Evolutionary conservation across 2,329 filamentous ascomycete genomes (phyloP).

Genomic region (Zasmidium citrigriseum): DNA sequence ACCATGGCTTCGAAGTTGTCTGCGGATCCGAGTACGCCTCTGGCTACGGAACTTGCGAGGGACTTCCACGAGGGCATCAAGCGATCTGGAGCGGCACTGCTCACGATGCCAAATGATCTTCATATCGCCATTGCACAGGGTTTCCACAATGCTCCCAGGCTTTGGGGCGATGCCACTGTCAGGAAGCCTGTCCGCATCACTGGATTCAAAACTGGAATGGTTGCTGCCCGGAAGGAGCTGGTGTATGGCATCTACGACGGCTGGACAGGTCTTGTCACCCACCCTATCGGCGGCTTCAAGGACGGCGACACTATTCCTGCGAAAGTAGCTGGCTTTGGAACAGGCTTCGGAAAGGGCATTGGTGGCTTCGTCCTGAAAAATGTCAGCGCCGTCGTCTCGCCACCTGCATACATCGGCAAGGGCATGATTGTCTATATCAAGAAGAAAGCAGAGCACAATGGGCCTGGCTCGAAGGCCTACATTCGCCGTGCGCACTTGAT

Average conservation of each 20-base stretch:
- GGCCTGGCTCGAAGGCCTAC: constrained; percentile 28
- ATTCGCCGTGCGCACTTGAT: constrained; percentile 35
- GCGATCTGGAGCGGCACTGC: constrained; percentile 71
- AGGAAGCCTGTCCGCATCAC: constrained; percentile 76
- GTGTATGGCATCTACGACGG: constrained; percentile 74
- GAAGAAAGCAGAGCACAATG: constrained; percentile 44
- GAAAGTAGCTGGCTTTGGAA: constrained; percentile 34
- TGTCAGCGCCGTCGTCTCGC: constrained; percentile 62
- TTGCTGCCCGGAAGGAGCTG: constrained; percentile 67
- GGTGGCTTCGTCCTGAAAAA: constrained; percentile 81
- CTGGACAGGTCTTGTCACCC: constrained; percentile 76
- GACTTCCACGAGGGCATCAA: constrained; percentile 68
- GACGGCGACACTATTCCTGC: constrained; percentile 42
- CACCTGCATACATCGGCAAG: constrained; percentile 81
- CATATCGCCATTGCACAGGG: constrained; percentile 79
- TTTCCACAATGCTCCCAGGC: constrained; percentile 80
- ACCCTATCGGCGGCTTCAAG: constrained; percentile 69
- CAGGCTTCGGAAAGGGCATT: constrained; percentile 77
- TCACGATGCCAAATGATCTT: constrained; percentile 83
- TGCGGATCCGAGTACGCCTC: constrained; percentile 28
- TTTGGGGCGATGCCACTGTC: constrained; percentile 83
- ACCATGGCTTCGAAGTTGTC: constrained; percentile 31
- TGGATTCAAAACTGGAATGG: constrained; percentile 71
- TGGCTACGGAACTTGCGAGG: constrained; percentile 48
- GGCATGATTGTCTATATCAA: constrained; percentile 77